Conservation (phyloP, 2,329 filamentous ascomycete species). For the Capronia epimyces region DNA sequence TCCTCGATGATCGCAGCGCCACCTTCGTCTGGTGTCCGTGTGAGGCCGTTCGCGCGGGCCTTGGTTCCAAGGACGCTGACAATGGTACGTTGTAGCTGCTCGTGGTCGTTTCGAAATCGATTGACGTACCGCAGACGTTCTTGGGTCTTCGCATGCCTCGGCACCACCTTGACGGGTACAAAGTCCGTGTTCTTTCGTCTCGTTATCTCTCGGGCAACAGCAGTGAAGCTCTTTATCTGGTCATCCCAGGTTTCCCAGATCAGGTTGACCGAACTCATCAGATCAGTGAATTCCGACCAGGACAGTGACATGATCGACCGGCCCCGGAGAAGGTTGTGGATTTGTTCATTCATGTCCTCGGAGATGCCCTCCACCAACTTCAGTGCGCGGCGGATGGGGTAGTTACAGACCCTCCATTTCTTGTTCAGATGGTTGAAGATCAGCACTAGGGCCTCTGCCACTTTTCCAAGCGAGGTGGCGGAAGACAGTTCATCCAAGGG, state of each 20-base stretch:
- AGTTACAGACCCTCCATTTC: constrained; percentile 92
- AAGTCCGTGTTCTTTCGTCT: constrained; percentile 94
- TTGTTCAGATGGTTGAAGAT: constrained; percentile 97
- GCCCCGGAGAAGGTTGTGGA: constrained; percentile 81
- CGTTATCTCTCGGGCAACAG: constrained; percentile 91
- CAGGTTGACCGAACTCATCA: constrained; percentile 76
- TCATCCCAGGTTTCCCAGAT: constrained; percentile 95
- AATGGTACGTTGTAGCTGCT: constrained; percentile 94
- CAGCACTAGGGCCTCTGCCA: constrained; percentile 78
- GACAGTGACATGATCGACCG: constrained; percentile 85
- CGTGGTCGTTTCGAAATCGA: constrained; percentile 93
- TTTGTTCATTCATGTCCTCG: constrained; percentile 76
- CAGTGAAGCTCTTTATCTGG: constrained; percentile 94
- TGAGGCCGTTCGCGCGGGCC: constrained; percentile 51
- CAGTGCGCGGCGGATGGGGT: constrained; percentile 84
- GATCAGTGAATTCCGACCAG: constrained; percentile 78
- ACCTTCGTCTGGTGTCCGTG: constrained; percentile 49
- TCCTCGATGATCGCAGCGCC: constrained; percentile 76
- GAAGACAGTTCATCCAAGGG: constrained; percentile 91
- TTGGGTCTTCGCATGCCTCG: constrained; percentile 82
- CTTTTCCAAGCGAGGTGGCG: constrained; percentile 79
- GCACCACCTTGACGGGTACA: constrained; percentile 92
- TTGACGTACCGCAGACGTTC: constrained; percentile 87
- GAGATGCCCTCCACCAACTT: constrained; percentile 97
- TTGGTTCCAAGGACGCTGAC: constrained; percentile 88